Evolutionary conservation across 192 early-diverging fungal species (phyloP), one percentile per base, ranked within the genome.

Genomic region (Geosiphon pyriformis): DNA sequence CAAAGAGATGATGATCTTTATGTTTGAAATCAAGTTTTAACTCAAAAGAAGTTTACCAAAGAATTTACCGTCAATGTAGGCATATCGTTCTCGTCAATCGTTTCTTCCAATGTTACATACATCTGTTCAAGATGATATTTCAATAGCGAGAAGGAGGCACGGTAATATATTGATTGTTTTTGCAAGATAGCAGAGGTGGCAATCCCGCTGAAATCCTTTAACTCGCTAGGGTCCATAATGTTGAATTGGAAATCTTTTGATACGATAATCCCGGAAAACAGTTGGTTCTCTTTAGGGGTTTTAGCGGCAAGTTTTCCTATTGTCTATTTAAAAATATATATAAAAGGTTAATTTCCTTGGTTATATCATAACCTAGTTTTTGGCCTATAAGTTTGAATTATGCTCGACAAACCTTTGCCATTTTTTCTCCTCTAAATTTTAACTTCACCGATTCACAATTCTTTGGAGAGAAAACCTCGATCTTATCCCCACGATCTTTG

Each of bases 371-470:
- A n/a, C n/a, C n/a, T n/a, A n/a, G n/a, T n/a, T n/a, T n/a, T n/a
- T n/a, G n/a, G n/a, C n/a, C n/a, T n/a, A n/a, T n/a, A n/a, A n/a
- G n/a, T n/a, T n/a, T n/a, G n/a, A n/a, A n/a, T n/a, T n/a, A n/a
- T n/a, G n/a, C n/a, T n/a, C n/a, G n/a, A 30, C 23, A 25, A 59
- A 90, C 90, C 73, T 91, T 93, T 22, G 95, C 94, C 67, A 90
- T 83, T 74, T 97, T 97, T 73, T 98, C 95, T 62, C 94, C 97
- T 52, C 89, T 80, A 72, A 99, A 99, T 69, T 91, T 86, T 37
- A 99, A 80, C 69, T 88, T 89, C 22, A 99, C 89, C 0, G 90
- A 83, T 65, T 94, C 90, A 52, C 87, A 90, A 74, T 96, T 95
- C 58, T 82, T 84, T 15, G 97, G 97, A 0, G 95, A 89, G 67